A percentile compares a stretch with the other conserved stretches of the same genome.
Conservation (phyloP, 257 asterid species). For the Parsonsia alboflavescens region DNA sequence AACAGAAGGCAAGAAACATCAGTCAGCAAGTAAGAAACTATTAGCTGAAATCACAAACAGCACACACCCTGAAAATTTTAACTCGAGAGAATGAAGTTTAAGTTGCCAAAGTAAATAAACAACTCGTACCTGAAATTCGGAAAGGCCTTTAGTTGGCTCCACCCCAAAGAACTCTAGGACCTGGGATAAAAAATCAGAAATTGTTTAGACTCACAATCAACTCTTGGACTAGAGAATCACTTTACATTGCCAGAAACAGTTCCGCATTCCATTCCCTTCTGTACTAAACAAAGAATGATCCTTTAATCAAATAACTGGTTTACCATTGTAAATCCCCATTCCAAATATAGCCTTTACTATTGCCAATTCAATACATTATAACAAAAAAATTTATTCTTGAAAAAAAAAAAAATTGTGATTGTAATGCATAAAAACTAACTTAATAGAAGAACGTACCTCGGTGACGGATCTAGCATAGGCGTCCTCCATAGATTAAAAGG, state of each 20-base stretch:
- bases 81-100: constrained; percentile 5
- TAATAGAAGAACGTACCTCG: constrained; percentile 41
- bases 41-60: background rate
- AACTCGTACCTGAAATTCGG: constrained; percentile 60
- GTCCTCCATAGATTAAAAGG: constrained; percentile 55
- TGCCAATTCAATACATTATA: background rate
- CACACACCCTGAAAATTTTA: background rate
- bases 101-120: constrained; percentile 14
- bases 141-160: constrained; percentile 76
- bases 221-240: background rate
- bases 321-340: background rate
- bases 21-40: background rate
- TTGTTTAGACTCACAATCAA: background rate
- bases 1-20: background rate
- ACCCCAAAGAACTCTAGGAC: constrained; percentile 73
- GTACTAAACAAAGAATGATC: background rate
- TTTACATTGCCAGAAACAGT: background rate
- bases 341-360: background rate
- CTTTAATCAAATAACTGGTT: background rate
- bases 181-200: constrained; percentile 30
- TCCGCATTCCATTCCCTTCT: background rate
- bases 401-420: constrained; percentile 6
- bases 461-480: constrained; percentile 80
- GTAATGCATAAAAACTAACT: background rate
- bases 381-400: background rate